Base-by-base conservation (phyloP, 352 stramenopile genomes). In the Labyrinthula sp. region DNA sequence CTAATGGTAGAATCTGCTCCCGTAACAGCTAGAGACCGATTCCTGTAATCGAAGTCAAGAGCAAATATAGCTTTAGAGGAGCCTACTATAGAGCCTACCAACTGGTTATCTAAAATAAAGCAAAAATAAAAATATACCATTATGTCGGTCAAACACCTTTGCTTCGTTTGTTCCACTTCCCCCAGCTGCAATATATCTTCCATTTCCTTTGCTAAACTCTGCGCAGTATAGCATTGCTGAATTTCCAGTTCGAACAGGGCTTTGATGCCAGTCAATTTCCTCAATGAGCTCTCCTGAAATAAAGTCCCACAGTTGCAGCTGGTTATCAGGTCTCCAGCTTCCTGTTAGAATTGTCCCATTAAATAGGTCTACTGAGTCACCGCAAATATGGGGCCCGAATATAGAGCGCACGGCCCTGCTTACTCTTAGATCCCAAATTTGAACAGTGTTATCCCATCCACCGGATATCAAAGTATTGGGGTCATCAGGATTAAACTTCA, bases 401-500 rank as follows among this genome's bases (percentile, higher is more conserved):
- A 89, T 82, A 22, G 67, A 69, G 25, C 73, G 73, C 26, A 85
- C 76, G 2, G 75, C 78, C 54, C 82, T 59, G n/a, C 74, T 75
- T 3, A 62, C 65, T 24, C 77, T 68, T 18, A 78, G 47, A 43
- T 89, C 77, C 77, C 77, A 89, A 54, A 89, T 82, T 64, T 87
- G 77, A 1, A 89, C 55, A 27, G 75, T 88, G 67, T 88, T 87
- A 57, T 89, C 77, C 77, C 77, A 89, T 15, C 77, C 76, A 6
- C 77, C 77, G 3, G 72, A 80, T 8, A 89, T 48, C 26, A 84
- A 60, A 34, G 41, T 41, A 24, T 64, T 55, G 7, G 48, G 52
- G 8, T 62, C 56, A 0, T 38, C 31, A 5, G 71, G 73, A 47
- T 65, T 58, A 30, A 82, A 86, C 61, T 86, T 87, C 58, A 82